phyloP scores from a whole-genome alignment of 306 rosid genomes.

The Ormosia semicastrata region DNA sequence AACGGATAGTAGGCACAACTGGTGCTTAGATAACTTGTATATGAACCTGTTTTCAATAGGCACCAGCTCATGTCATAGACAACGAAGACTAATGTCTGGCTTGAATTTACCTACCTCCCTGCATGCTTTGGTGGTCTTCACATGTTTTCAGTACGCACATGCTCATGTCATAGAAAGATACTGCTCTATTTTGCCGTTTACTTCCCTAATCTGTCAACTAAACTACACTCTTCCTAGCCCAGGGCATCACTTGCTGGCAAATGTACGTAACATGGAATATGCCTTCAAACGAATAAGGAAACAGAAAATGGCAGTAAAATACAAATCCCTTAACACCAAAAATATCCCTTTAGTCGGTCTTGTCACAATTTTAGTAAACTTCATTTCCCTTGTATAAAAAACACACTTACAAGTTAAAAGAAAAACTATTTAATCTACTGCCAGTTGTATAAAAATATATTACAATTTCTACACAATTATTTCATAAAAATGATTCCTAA shows the following conservation, averaged over 20 bases:
- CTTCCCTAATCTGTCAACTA: conserved; percentile 12
- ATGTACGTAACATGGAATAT: conserved; percentile 29
- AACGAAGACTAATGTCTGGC: conserved; percentile 25
- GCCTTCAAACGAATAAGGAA: conserved; percentile 10
- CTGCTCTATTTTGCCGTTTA: conserved; percentile 21
- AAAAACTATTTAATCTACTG: background rate
- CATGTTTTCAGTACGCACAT: conserved; percentile 28
- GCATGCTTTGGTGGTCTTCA: conserved; percentile 26
- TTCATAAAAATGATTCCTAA: background rate
- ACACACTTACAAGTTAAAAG: background rate
- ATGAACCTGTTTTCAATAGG: background rate
- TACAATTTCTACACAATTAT: background rate
- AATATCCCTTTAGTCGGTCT: background rate
- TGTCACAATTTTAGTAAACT: conserved; percentile 2
- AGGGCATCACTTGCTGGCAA: conserved; percentile 20
- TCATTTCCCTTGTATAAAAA: background rate
- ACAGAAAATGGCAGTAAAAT: background rate
- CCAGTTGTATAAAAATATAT: background rate
- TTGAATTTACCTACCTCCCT: background rate
- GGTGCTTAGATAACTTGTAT: background rate
- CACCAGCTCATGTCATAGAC: background rate
- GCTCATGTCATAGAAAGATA: background rate
- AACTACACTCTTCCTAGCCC: background rate
- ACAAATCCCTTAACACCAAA: background rate
- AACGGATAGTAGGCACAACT: background rate